phyloP scores from a whole-genome alignment of 192 early-diverging fungal genomes.

The Umbelopsis ramanniana region DNA sequence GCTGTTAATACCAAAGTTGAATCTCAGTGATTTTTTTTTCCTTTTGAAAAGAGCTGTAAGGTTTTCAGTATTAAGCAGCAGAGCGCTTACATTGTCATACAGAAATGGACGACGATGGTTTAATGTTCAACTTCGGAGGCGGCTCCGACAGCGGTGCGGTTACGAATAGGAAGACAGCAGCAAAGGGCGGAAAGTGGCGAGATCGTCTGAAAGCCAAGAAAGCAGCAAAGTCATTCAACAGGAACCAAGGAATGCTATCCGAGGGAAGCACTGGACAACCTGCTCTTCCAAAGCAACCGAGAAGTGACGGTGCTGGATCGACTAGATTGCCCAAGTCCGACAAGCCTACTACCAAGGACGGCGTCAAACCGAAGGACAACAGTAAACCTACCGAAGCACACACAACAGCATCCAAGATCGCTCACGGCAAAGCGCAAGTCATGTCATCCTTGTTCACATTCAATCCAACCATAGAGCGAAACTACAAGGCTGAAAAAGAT shows the following conservation, averaged over 20 bases:
- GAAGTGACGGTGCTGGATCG: slow-evolving; percentile 30
- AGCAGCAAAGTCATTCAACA: slow-evolving; percentile 27
- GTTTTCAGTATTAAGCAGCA: neutral
- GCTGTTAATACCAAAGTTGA: neutral
- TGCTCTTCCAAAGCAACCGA: slow-evolving; percentile 33
- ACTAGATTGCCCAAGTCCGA: slow-evolving; percentile 25
- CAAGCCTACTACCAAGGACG: slow-evolving; percentile 31
- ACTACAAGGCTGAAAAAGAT: slow-evolving; percentile 27
- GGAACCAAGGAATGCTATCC: slow-evolving; percentile 20
- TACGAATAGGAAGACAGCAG: slow-evolving; percentile 26
- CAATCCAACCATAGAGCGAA: slow-evolving; percentile 59
- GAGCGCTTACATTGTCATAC: neutral
- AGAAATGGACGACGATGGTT: slow-evolving; percentile 71
- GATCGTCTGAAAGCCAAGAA: slow-evolving; percentile 48
- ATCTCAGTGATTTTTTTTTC: neutral
- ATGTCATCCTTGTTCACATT: slow-evolving; percentile 84
- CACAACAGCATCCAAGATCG: slow-evolving; percentile 37
- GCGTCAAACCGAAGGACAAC: slow-evolving; percentile 27
- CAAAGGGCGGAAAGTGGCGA: slow-evolving; percentile 52
- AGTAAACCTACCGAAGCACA: slow-evolving; percentile 21
- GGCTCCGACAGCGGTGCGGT: slow-evolving; percentile 27
- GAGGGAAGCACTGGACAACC: neutral
- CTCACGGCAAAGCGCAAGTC: slow-evolving; percentile 66
- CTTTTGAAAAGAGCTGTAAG: neutral
- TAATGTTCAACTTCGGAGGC: slow-evolving; percentile 69